Evolutionary conservation across 345 rosid species (phyloP), one percentile per base, ranked within the genome.

Genomic region (Lepidium sativum): DNA sequence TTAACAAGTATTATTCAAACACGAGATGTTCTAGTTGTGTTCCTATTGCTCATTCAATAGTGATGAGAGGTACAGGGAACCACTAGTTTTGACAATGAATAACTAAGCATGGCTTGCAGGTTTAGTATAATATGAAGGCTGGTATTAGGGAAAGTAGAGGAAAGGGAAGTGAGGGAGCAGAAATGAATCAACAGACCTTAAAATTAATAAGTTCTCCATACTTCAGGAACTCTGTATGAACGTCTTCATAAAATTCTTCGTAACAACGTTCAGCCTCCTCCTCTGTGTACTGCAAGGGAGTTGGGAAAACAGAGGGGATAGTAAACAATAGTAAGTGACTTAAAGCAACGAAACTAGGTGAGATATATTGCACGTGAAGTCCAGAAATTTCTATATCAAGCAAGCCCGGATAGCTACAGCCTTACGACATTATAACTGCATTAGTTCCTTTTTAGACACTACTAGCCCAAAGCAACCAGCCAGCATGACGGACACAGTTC

Each of bases 161-260:
- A 45, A 14, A 44, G 21, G 42, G n/a, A 33, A 35, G 38, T 29
- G 54, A 35, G 32, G 17, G 41, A 37, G 50, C 49, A 70, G 47
- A 54, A 43, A 27, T 20, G 42, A 27, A 74, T 38, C 37, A n/a
- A 67, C 54, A 77, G 43, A 92, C 98, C 97, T 94, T 94, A 75
- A 94, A 94, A 78, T 94, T 94, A 35, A 94, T 80, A 74, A 90
- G 82, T 76, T 90, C 97, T 53, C 99, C 99, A 73, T 73, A 94
- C 79, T 89, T 94, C 80, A 82, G 78, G 74, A 94, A 90, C 80
- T 94, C 99, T 20, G 99, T 87, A 75, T 90, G 99, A 54, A 90
- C 97, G 75, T 94, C 99, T 76, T 90, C 97, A 43, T 94, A 94
- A 80, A 94, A 90, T 73, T 94, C 97, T 78, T 94, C 95, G 67